Evolutionary conservation across 2,329 filamentous ascomycete genomes (phyloP).

Genomic region (Penicillium psychrosexuale): DNA sequence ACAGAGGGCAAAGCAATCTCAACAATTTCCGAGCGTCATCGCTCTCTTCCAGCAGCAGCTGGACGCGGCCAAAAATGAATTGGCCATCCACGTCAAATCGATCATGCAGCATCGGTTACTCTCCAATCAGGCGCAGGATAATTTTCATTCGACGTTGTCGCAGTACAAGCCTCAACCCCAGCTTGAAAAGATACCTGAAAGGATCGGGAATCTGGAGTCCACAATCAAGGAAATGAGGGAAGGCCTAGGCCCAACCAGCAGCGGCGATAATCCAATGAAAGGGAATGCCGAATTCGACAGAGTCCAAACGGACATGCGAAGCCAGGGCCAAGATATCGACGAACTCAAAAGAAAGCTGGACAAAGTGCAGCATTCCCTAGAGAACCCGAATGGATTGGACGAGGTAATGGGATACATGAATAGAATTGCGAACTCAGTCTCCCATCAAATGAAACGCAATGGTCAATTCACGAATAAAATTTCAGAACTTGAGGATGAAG

Average conservation of each 20-base stretch:
- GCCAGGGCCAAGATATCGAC: not conserved
- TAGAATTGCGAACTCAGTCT: not conserved
- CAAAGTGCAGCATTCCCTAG: not conserved
- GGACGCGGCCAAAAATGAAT: conserved; percentile 7
- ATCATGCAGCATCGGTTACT: not conserved
- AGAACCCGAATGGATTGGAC: not conserved
- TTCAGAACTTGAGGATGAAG: not conserved
- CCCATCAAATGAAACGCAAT: not conserved
- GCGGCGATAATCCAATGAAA: not conserved
- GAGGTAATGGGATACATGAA: not conserved
- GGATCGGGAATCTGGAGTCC: conserved; percentile 17
- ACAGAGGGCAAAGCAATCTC: conserved; percentile 19
- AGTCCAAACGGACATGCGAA: not conserved
- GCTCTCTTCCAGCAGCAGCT: conserved; percentile 20
- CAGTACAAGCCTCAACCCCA: not conserved
- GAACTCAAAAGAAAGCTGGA: not conserved
- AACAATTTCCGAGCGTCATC: conserved; percentile 25
- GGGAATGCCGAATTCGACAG: not conserved
- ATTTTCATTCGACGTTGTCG: not conserved
- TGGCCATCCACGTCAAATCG: not conserved
- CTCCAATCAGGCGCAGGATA: not conserved
- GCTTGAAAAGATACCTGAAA: conserved; percentile 7
- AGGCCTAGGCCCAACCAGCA: not conserved
- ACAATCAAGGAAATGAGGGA: conserved; percentile 8
- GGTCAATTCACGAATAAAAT: not conserved